Evolutionary conservation across 2,329 filamentous ascomycete genomes (phyloP), one percentile per base, ranked within the genome.

Genomic region (Alternaria sp.): DNA sequence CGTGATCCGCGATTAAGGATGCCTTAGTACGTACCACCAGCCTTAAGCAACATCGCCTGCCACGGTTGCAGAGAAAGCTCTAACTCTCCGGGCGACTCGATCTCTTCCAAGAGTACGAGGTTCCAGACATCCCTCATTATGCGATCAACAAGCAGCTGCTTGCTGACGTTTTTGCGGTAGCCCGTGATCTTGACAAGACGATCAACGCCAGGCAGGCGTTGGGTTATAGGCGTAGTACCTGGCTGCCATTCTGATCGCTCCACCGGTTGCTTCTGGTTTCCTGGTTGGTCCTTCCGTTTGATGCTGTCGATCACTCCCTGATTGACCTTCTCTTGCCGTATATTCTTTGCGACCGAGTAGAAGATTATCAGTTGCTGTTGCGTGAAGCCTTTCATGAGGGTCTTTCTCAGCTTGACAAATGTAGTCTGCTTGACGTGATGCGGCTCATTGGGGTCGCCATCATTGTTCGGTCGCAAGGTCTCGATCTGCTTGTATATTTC

Each of bases 61-160:
- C 77, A 80, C 7, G 70, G 71, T 61, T 75, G 71, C 40, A 80
- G 51, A 3, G 59, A 59, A n/a, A 80, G 55, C 59, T 80, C 79
- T 13, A 80, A 57, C 62, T 80, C 77, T 17, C 78, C 78, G 23
- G 73, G 65, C 0, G 73, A 68, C 58, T 80, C 77, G 19, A 77
- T 72, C 62, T 80, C 78, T 53, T 80, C 78, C 15, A 79, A 63
- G 21, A 77, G 57, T 8, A 73, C 65, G 7, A 79, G 60, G 15
- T 76, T 68, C 78, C 78, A 80, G 4, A 73, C 61, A 36, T 70
- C 68, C 28, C 75, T 67, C n/a, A 80, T 63, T 26, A 80, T 79
- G 44, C 73, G 72, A 51, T 79, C 77, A 8, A 76, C 70, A 6
- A 80, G 51, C 9, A 76, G 54, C 47, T 64, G 64, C 69, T 80